Evolutionary conservation across 306 rosid genomes (phyloP).

Genomic region (Inga oerstediana): DNA sequence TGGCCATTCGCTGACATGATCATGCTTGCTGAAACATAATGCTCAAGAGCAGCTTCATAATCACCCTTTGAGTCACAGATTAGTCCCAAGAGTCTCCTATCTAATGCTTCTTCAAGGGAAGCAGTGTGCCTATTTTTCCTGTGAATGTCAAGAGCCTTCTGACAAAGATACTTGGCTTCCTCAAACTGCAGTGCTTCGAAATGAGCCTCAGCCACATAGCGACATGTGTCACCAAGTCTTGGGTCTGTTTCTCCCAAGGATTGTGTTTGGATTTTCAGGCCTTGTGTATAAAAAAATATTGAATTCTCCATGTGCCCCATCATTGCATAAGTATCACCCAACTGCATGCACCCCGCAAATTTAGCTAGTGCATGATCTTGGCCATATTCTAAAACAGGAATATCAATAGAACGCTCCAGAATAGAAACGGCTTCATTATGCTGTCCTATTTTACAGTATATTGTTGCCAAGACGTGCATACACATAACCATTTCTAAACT

Average conservation of each 20-base stretch:
- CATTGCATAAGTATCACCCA: conserved; percentile 89
- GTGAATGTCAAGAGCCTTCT: conserved; percentile 75
- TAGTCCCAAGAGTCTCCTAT: conserved; percentile 85
- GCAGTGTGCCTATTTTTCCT: conserved; percentile 56
- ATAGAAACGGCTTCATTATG: conserved; percentile 67
- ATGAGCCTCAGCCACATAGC: conserved; percentile 87
- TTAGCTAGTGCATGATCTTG: conserved; percentile 74
- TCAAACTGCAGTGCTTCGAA: conserved; percentile 84
- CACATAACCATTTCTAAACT: conserved; percentile 82
- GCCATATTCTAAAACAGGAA: conserved; percentile 76
- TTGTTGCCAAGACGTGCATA: conserved; percentile 78
- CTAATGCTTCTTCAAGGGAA: conserved; percentile 81
- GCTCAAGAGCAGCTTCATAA: conserved; percentile 81
- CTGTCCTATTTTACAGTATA: conserved; percentile 70
- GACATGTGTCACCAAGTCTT: conserved; percentile 72
- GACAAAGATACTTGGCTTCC: conserved; percentile 82
- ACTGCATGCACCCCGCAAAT: conserved; percentile 92
- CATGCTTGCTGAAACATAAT: conserved; percentile 81
- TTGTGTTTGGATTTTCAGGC: conserved; percentile 78
- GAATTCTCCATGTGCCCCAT: conserved; percentile 85
- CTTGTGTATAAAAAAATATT: conserved; percentile 68
- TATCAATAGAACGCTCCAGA: conserved; percentile 82
- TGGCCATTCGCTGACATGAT: conserved; percentile 69
- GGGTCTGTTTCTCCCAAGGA: conserved; percentile 74
- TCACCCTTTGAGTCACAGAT: conserved; percentile 86